Base-by-base conservation (phyloP, 2,329 filamentous ascomycete species). In the Penicillium sp. region DNA sequence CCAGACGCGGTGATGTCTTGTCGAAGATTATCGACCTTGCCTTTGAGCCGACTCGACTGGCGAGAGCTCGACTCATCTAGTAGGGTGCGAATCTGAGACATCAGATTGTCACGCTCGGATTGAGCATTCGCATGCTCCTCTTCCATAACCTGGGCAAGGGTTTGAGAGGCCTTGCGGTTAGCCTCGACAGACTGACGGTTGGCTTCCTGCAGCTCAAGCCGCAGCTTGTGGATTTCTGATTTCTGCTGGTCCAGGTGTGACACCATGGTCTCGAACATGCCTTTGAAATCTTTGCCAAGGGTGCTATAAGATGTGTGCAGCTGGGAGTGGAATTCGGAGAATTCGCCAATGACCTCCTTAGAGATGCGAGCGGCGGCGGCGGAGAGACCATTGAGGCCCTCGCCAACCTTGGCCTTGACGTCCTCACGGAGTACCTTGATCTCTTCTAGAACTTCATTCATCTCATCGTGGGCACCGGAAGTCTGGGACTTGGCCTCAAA, bases 361-460 rank as follows among this genome's bases (percentile, higher is more conserved):
- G 91, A 90, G 57, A 97, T 96, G 50, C 88, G 86, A 72, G 93
- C 90, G 1, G 93, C 91, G 9, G 92, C 90, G 10, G 82, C 82
- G 2, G 91, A 91, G 21, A 97, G 84, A 24, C 90, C 86, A 64
- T 90, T 86, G 41, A 97, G 78, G 8, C 92, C 93, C 65, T 91
- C 86, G 2, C 90, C 89, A 44, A 97, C 89, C 56, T 88, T 87
- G 45, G 83, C 79, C 76, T 96, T 96, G 47, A 97, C 90, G 48
- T 89, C 86, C 69, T 96, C 89, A 21, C 93, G 85, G 23, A 97
- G 80, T n/a, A 83, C 85, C 68, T 92, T 92, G 69, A 97, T 96
- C 68, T 95, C 93, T 64, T 94, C 89, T 9, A 99, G 79, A 1
- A 96, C 87, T n/a, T 83, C 79, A 63, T 96, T 92, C 89, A 96